Conservation (phyloP, 495 filamentous ascomycete species). For the Xylaria castorea region DNA sequence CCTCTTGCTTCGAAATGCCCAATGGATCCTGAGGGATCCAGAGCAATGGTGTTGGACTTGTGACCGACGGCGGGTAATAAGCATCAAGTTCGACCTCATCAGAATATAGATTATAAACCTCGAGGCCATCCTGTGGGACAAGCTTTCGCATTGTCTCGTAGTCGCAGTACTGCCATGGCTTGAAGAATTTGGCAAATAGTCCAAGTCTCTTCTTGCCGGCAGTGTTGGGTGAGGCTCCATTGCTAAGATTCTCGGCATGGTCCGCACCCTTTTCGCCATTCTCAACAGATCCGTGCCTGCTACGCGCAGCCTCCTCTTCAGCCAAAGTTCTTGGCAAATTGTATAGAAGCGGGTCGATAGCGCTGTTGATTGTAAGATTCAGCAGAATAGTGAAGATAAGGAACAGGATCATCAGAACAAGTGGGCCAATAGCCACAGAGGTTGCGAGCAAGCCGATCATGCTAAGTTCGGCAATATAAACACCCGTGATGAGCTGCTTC, state of each 20-base stretch:
- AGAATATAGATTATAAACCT: conserved; percentile 57
- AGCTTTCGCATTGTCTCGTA: conserved; percentile 75
- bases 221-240: conserved; percentile 35
- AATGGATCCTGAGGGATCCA: conserved; percentile 84
- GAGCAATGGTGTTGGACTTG: conserved; percentile 67
- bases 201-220: conserved; percentile 46
- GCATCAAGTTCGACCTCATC: conserved; percentile 69
- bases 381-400: conserved; percentile 81
- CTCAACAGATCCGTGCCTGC: conserved; percentile 38
- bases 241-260: conserved; percentile 35
- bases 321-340: conserved; percentile 73
- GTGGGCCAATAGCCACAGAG: conserved; percentile 71
- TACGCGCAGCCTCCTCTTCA: conserved; percentile 61
- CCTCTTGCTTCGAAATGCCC: conserved; percentile 80
- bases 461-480: conserved; percentile 85
- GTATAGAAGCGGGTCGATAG: conserved; percentile 79
- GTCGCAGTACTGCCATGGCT: conserved; percentile 76
- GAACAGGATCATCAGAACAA: conserved; percentile 84
- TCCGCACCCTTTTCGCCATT: conserved; percentile 41
- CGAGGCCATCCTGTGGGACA: conserved; percentile 63
- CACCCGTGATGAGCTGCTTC: conserved; percentile 87
- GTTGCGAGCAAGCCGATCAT: conserved; percentile 91
- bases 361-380: conserved; percentile 79
- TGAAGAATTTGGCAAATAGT: conserved; percentile 71
- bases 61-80: conserved; percentile 79